These are phyloP conservation scores for Paragyromitra xinjiangensis DNA, from an alignment of 495 filamentous ascomycete species.

Conservation along the genomic window DNA sequence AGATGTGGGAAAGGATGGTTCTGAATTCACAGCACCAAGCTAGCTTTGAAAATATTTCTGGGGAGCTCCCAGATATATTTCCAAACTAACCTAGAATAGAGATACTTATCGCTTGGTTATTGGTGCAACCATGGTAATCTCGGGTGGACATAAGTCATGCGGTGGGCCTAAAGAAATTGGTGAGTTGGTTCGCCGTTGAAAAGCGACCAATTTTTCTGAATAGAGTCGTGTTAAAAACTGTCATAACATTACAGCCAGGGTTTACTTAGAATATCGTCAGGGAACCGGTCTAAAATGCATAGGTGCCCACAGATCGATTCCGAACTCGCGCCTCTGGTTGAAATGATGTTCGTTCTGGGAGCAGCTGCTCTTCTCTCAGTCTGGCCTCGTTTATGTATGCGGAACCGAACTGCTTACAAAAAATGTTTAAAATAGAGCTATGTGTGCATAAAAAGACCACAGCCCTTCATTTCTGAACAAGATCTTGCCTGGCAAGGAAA, in stretches of 20 bases:
- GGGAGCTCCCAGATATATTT: conserved; percentile 10
- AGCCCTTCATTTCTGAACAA: conserved; percentile 9
- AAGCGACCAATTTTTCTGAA: not conserved
- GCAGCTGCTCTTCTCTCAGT: conserved; percentile 12
- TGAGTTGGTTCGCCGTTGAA: not conserved
- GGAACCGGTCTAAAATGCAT: conserved; percentile 9
- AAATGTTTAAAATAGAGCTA: conserved; percentile 29
- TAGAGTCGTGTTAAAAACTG: not conserved
- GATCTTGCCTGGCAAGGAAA: conserved; percentile 5
- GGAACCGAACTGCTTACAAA: conserved; percentile 33
- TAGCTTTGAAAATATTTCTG: not conserved
- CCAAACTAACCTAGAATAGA: not conserved
- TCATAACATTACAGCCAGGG: not conserved
- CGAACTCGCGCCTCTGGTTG: not conserved
- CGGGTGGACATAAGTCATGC: not conserved
- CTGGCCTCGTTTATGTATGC: conserved; percentile 21
- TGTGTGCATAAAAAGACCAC: conserved; percentile 26
- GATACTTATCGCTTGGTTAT: conserved; percentile 14
- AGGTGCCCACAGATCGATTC: conserved; percentile 4
- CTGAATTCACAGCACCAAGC: not conserved
- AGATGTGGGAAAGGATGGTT: not conserved
- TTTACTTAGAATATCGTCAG: not conserved
- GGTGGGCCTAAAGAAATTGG: not conserved
- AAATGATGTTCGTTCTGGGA: not conserved
- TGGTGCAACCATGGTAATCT: not conserved